Percentiles rank a stretch among this genome's conserved stretches.
These are phyloP conservation scores for Microascus cirrosus DNA, from an alignment of 2,329 filamentous ascomycete species.

Conservation along the genomic window DNA sequence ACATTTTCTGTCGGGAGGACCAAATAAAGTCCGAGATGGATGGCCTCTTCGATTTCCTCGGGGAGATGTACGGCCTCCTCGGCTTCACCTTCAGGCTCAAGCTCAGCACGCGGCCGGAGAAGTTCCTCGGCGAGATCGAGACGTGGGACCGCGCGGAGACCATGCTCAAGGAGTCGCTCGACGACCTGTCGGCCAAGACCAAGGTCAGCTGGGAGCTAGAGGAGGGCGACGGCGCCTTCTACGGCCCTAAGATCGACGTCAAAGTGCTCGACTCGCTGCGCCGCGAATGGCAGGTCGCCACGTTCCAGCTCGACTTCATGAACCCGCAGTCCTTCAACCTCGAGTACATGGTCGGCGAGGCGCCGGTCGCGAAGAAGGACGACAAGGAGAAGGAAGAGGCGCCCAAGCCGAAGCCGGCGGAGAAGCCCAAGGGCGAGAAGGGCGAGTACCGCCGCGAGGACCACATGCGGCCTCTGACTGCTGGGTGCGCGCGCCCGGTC, in stretches of 20 bases:
- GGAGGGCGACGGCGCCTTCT: slow-evolving; percentile 92
- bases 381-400: slow-evolving; percentile 17
- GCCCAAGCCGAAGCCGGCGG: slow-evolving; percentile 12
- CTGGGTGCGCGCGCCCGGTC: slow-evolving; percentile 67
- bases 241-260: slow-evolving; percentile 97
- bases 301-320: slow-evolving; percentile 80
- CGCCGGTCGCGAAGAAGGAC: slow-evolving; percentile 11
- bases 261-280: slow-evolving; percentile 48
- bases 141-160: slow-evolving; percentile 85
- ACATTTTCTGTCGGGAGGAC: slow-evolving; percentile 85
- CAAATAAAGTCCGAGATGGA: slow-evolving; percentile 61
- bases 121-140: slow-evolving; percentile 74
- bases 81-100: slow-evolving; percentile 75
- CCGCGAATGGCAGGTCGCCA: slow-evolving; percentile 65
- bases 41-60: slow-evolving; percentile 70
- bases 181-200: slow-evolving; percentile 54
- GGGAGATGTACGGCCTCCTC: slow-evolving; percentile 28
- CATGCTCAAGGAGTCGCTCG: slow-evolving; percentile 67
- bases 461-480: slow-evolving; percentile 39
- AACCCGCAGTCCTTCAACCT: slow-evolving; percentile 69
- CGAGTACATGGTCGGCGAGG: slow-evolving; percentile 60
- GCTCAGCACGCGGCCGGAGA: slow-evolving; percentile 81
- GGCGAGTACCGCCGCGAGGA: slow-evolving; percentile 24
- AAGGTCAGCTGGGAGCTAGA: slow-evolving; percentile 79
- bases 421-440: slow-evolving; percentile 28